A percentile compares a stretch with the other conserved stretches of the same genome.
Evolutionary conservation across 352 stramenopile species (phyloP).

Genomic region (Globisporangium okanoganense): DNA sequence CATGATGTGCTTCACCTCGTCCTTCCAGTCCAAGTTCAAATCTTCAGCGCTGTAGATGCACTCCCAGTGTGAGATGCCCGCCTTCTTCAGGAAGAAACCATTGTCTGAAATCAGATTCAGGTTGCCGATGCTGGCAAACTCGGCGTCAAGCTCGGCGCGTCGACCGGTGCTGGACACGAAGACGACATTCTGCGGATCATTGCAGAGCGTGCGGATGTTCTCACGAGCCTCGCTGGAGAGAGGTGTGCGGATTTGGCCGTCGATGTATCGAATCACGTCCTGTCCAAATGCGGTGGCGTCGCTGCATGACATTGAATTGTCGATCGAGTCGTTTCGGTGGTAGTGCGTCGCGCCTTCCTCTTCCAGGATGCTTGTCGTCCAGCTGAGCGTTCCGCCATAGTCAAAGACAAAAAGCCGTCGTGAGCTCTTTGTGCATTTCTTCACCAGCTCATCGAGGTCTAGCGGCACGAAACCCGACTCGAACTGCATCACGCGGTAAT

Average conservation of each 20-base stretch:
- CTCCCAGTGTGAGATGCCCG: slow-evolving; percentile 35
- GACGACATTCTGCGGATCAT: slow-evolving; percentile 60
- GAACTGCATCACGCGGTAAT: slow-evolving; percentile 96
- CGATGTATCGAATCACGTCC: slow-evolving; percentile 47
- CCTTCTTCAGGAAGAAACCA: slow-evolving; percentile 60
- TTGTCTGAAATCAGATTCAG: slow-evolving; percentile 69
- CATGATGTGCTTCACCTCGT: slow-evolving; percentile 94
- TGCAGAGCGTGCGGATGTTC: slow-evolving; percentile 52
- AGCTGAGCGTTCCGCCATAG: slow-evolving; percentile 95
- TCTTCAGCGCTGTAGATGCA: slow-evolving; percentile 52
- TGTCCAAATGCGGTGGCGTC: slow-evolving; percentile 18
- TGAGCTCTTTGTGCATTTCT: slow-evolving; percentile 56
- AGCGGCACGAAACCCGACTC: slow-evolving; percentile 92
- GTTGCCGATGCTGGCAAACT: slow-evolving; percentile 45
- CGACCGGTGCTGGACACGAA: slow-evolving; percentile 67
- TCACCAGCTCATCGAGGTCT: slow-evolving; percentile 85
- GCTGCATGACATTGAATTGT: slow-evolving; percentile 34
- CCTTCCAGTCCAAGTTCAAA: slow-evolving; percentile 90
- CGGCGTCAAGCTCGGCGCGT: slow-evolving; percentile 44
- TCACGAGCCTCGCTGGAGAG: slow-evolving; percentile 49
- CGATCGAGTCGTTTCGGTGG: slow-evolving; percentile 34
- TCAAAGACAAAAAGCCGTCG: slow-evolving; percentile 95
- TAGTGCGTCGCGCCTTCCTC: slow-evolving; percentile 38
- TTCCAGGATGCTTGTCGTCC: slow-evolving; percentile 59
- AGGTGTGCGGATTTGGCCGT: slow-evolving; percentile 67